Conservation (phyloP, 2,329 filamentous ascomycete genomes). For the Calonectria henricotiae region DNA sequence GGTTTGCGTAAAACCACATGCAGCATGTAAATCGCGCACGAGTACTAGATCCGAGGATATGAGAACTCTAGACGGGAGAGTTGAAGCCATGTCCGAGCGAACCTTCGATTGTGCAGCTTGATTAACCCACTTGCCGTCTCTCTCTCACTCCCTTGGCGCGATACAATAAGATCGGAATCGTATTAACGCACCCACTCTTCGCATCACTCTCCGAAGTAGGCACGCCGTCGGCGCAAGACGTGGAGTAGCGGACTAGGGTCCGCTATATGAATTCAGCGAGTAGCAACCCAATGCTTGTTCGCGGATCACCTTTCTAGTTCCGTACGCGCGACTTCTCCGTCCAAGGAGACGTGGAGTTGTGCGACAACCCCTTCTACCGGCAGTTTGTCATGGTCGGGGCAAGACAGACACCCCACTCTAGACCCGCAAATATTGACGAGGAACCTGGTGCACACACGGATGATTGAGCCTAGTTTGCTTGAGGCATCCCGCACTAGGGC, state of each 20-base stretch:
- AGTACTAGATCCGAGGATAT: slow-evolving; percentile 10
- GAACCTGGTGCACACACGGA: slow-evolving; percentile 26
- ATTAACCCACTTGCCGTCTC: slow-evolving; percentile 16
- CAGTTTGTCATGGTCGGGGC: slow-evolving; percentile 32
- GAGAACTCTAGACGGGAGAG: slow-evolving; percentile 11
- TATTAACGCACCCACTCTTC: slow-evolving; percentile 1
- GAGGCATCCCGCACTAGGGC: slow-evolving; percentile 2
- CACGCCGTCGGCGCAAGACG: slow-evolving; percentile 9
- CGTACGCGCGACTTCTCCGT: slow-evolving; percentile 12
- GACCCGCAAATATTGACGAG: slow-evolving; percentile 26
- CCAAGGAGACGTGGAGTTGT: slow-evolving; percentile 29
- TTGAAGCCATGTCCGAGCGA: slow-evolving; percentile 31
- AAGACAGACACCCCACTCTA: slow-evolving; percentile 32
- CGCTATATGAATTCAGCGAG: slow-evolving; percentile 10
- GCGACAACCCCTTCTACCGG: slow-evolving; percentile 35
- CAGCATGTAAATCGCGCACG: slow-evolving; percentile 39
- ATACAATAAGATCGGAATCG: background rate
- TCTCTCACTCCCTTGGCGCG: slow-evolving; percentile 7
- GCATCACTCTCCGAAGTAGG: slow-evolving; percentile 25
- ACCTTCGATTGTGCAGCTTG: slow-evolving; percentile 25
- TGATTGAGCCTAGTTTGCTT: slow-evolving; percentile 20
- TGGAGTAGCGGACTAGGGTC: slow-evolving; percentile 29
- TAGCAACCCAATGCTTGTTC: background rate
- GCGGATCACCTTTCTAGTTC: slow-evolving; percentile 32
- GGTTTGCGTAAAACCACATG: slow-evolving; percentile 11